Evolutionary conservation across 495 filamentous ascomycete genomes (phyloP).

Genomic region (Annulohypoxylon nitens): DNA sequence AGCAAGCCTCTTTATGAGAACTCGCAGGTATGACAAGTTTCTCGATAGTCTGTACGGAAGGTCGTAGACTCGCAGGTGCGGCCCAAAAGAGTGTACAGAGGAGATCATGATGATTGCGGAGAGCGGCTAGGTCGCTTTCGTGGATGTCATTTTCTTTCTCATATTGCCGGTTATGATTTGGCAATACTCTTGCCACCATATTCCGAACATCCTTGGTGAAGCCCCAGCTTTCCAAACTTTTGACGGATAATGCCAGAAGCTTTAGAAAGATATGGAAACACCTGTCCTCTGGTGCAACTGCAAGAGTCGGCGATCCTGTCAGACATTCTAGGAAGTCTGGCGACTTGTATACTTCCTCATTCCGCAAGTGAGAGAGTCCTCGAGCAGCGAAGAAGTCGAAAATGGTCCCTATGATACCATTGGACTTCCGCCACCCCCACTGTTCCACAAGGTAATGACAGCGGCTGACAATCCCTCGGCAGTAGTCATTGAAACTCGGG

Average conservation of each 20-base stretch:
- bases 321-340: constrained; percentile 84
- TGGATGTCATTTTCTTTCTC: constrained; percentile 83
- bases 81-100: constrained; percentile 90
- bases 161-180: constrained; percentile 89
- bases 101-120: constrained; percentile 94
- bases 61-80: constrained; percentile 77
- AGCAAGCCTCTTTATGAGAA: constrained; percentile 88
- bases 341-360: constrained; percentile 82
- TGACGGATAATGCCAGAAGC: constrained; percentile 77
- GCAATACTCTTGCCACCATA: constrained; percentile 81
- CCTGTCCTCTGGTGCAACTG: constrained; percentile 75
- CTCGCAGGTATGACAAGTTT: constrained; percentile 81
- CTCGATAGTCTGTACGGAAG: constrained; percentile 76
- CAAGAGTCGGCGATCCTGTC: constrained; percentile 69
- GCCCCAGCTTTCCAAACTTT: constrained; percentile 68
- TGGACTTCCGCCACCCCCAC: constrained; percentile 91
- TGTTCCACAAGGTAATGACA: constrained; percentile 81
- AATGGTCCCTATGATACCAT: constrained; percentile 78
- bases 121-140: constrained; percentile 82
- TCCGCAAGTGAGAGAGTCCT: constrained; percentile 76
- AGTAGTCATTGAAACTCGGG: constrained; percentile 83
- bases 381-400: constrained; percentile 93
- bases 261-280: constrained; percentile 96
- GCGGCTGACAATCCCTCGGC: constrained; percentile 76
- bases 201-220: constrained; percentile 80